Base-by-base conservation (phyloP, 345 rosid genomes). In the Acer yangbiense region DNA sequence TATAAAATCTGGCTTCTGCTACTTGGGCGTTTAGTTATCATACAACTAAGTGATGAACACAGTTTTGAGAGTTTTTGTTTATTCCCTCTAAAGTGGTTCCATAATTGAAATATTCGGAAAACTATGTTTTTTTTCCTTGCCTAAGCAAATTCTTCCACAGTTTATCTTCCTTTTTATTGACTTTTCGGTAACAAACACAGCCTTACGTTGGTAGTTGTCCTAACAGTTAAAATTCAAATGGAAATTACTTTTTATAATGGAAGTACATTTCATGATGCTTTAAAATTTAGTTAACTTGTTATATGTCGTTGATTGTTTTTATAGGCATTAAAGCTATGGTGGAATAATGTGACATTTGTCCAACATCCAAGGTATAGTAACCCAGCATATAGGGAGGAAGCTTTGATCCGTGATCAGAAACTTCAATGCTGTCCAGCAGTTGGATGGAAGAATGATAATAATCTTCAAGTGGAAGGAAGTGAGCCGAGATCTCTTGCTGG, bases 261-360 rank as follows among this genome's bases (percentile, higher is more conserved):
- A n/a, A n/a, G n/a, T n/a, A n/a, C 32, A 60, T 65, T 44, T 68
- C 27, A 2, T 12, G 75, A 74, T 71, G 66, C 66, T 54, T 72
- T 7, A 9, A 18, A 62, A 32, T 55, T 20, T 65, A 70, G 62
- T 71, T 18, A 72, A 57, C 58, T 3, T 54, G 18, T 69, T 10
- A 57, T 43, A 2, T 17, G 2, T 67, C 32, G 39, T 72, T 63
- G 12, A 46, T 70, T 18, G 25, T 13, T 32, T 74, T 58, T 74
- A 50, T 71, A 96, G 99, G 99, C 99, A 80, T 71, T 96, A 41
- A 85, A 89, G 81, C 90, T 95, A 1, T 93, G 97, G 97, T 96
- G 98, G 97, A 89, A 90, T 80, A 89, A 87, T 54, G 94, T 96
- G 81, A 62, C 84, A 16, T 91, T 93, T 69, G 81, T 93, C 60